Evolutionary conservation across 1,284 basidiomycete genomes (phyloP).

Genomic region (Ceratobasidium sp.): DNA sequence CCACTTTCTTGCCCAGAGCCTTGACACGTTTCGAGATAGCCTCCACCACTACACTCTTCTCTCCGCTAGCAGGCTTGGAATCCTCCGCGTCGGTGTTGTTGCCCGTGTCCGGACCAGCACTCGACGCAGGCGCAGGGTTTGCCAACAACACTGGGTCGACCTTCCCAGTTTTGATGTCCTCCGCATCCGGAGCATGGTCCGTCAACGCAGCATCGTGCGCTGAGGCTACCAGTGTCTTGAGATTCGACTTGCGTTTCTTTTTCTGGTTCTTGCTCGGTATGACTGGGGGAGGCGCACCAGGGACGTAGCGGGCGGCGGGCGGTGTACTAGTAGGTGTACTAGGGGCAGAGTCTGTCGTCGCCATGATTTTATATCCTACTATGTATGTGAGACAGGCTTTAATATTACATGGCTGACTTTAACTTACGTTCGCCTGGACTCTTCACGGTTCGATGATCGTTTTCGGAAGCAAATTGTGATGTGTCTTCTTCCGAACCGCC

Average conservation of each 20-base stretch:
- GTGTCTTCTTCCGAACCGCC: too few relatives aligned
- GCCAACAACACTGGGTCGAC: slow-evolving; percentile 54
- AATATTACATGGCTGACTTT: too few relatives aligned
- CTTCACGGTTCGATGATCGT: too few relatives aligned
- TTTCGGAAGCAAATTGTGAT: too few relatives aligned
- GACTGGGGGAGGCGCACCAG: slow-evolving; percentile 74
- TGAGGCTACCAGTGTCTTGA: slow-evolving; percentile 56
- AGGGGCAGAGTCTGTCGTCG: slow-evolving; percentile 17
- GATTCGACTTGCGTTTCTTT: slow-evolving; percentile 67
- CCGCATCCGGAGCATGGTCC: slow-evolving; percentile 50
- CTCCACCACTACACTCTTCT: slow-evolving; percentile 76
- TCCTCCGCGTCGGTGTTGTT: slow-evolving; percentile 57
- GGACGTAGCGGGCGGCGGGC: slow-evolving; percentile 71
- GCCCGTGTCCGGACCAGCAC: slow-evolving; percentile 53
- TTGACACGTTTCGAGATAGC: slow-evolving; percentile 80
- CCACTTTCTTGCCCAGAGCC: slow-evolving; percentile 83
- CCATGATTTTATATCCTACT: too few relatives aligned
- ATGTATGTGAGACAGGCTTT: too few relatives aligned
- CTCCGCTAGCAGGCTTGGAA: slow-evolving; percentile 55
- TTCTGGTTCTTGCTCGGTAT: slow-evolving; percentile 65
- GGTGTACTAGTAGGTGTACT: background rate
- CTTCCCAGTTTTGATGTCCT: slow-evolving; percentile 48
- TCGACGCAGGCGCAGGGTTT: slow-evolving; percentile 55
- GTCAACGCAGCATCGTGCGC: slow-evolving; percentile 24
- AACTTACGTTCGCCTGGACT: too few relatives aligned